A percentile compares a stretch with the other conserved stretches of the same genome.
Conservation (phyloP, 2,329 filamentous ascomycete species). For the Ophiostoma sp. region DNA sequence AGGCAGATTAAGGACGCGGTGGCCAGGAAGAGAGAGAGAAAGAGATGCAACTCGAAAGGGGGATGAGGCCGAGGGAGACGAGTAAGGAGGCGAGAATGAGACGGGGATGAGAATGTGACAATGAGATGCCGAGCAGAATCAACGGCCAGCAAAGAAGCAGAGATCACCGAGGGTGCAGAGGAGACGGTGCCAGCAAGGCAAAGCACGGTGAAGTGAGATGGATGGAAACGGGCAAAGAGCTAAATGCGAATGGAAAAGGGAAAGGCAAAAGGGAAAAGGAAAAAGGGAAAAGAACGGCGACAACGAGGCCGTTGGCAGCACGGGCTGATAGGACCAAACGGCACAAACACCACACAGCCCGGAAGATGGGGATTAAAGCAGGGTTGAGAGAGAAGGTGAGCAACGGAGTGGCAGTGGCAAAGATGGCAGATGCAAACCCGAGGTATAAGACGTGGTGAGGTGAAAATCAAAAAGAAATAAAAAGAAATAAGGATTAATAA, state of each 20-base stretch:
- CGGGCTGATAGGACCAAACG: conserved; percentile 10
- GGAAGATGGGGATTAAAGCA: background rate
- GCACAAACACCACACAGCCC: background rate
- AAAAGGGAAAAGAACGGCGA: background rate
- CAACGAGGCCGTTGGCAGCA: conserved; percentile 15
- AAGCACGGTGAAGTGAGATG: too few relatives aligned
- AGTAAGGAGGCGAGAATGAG: background rate
- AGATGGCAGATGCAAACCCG: background rate
- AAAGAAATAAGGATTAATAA: background rate
- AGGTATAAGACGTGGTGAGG: conserved; percentile 5
- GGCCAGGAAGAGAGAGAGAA: background rate
- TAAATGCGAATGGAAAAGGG: background rate
- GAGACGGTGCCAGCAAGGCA: too few relatives aligned
- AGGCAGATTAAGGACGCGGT: background rate
- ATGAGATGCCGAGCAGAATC: background rate
- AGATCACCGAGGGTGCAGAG: background rate
- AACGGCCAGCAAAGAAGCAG: background rate
- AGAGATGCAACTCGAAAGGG: background rate
- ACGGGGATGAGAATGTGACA: background rate
- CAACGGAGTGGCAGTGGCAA: background rate
- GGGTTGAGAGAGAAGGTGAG: background rate
- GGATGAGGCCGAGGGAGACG: background rate
- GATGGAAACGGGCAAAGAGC: background rate
- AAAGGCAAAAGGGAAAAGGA: background rate
- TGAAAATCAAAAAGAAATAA: background rate